A percentile compares a stretch with the other conserved stretches of the same genome.
These are phyloP conservation scores for Byssothecium circinans DNA, from an alignment of 2,329 filamentous ascomycete species.

Conservation along the genomic window DNA sequence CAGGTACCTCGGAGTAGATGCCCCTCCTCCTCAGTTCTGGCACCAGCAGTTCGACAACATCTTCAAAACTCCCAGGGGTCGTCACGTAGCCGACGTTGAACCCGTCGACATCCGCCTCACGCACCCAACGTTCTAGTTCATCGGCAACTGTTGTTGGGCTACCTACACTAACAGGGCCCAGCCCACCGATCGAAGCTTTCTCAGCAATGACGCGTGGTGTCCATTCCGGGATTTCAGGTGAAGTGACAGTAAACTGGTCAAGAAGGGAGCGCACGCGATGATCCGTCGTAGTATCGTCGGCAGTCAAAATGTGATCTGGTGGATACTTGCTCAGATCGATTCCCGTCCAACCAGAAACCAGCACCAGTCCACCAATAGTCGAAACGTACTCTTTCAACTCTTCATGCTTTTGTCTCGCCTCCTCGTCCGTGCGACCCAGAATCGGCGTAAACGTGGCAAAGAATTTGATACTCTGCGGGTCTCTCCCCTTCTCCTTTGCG, in stretches of 20 bases:
- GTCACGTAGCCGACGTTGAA: constrained; percentile 47
- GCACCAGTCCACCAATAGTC: constrained; percentile 56
- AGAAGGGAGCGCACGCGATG: constrained; percentile 40
- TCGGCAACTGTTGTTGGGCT: constrained; percentile 48
- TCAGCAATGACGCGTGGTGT: constrained; percentile 35
- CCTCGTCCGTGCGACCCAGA: constrained; percentile 43
- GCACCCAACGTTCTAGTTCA: constrained; percentile 50
- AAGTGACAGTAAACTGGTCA: constrained; percentile 38
- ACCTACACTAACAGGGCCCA: constrained; percentile 22
- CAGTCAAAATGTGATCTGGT: constrained; percentile 60
- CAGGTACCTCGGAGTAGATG: constrained; percentile 29
- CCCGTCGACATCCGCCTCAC: constrained; percentile 46
- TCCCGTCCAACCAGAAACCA: constrained; percentile 62
- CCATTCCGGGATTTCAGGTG: constrained; percentile 30
- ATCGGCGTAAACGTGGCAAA: constrained; percentile 43
- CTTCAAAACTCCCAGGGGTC: constrained; percentile 46
- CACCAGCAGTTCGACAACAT: constrained; percentile 41
- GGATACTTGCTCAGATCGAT: constrained; percentile 62
- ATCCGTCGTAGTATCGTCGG: constrained; percentile 57
- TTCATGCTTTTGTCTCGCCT: constrained; percentile 56
- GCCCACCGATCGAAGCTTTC: constrained; percentile 65
- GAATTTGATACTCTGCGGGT: constrained; percentile 60
- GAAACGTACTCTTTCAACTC: constrained; percentile 57
- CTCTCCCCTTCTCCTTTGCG: constrained; percentile 55
- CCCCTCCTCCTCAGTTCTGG: constrained; percentile 42